Conservation (phyloP, 2,329 filamentous ascomycete species). For the Chalaropsis thielavioides region DNA sequence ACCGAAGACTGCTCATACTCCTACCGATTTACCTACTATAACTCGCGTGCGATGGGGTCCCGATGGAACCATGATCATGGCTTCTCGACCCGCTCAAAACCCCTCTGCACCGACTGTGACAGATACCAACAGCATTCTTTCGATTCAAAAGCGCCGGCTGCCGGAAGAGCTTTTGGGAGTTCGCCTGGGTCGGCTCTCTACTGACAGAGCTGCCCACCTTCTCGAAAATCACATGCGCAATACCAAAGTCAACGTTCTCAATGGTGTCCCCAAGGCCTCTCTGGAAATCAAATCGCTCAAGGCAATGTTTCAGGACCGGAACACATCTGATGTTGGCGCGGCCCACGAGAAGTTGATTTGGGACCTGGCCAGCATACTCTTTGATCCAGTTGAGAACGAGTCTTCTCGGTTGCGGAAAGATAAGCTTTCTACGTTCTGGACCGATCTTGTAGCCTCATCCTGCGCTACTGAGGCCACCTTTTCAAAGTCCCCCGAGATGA, state of each 20-base stretch:
- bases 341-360: conserved; percentile 63
- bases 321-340: conserved; percentile 31
- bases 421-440: conserved; percentile 53
- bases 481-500: conserved; percentile 58
- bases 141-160: conserved; percentile 41
- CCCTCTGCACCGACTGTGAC: neutral
- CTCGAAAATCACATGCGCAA: conserved; percentile 41
- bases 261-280: conserved; percentile 46
- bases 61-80: conserved; percentile 56
- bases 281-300: conserved; percentile 28
- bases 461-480: conserved; percentile 41
- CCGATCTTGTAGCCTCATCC: conserved; percentile 47
- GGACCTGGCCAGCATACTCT: conserved; percentile 75
- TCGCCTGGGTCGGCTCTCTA: conserved; percentile 47
- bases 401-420: conserved; percentile 36
- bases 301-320: conserved; percentile 30
- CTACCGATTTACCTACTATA: conserved; percentile 10
- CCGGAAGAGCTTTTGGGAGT: conserved; percentile 51
- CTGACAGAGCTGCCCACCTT: conserved; percentile 40
- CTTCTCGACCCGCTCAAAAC: conserved; percentile 21
- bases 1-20: conserved; percentile 44
- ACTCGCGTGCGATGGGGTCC: conserved; percentile 68
- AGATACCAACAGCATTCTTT: conserved; percentile 23
- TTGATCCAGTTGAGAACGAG: conserved; percentile 44
- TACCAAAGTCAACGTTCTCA: conserved; percentile 38